Evolutionary conservation across 257 asterid genomes (phyloP).

Genomic region (Lycium ferocissimum): DNA sequence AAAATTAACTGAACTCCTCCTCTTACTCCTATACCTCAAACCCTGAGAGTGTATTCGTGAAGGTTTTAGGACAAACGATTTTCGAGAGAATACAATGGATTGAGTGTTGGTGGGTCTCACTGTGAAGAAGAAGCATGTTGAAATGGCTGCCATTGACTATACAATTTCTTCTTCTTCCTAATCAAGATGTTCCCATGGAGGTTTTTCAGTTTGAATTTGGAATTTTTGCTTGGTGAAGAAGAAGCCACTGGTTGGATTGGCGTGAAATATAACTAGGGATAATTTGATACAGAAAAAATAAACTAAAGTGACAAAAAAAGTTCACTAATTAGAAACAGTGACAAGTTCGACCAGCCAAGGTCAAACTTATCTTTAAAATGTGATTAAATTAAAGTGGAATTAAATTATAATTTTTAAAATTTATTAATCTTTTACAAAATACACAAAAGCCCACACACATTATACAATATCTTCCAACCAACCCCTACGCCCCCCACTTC

Average conservation of each 20-base stretch:
- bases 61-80: conserved; percentile 37
- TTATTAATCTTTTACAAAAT: too few species aligned
- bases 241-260: conserved; percentile 32
- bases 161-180: conserved; percentile 18
- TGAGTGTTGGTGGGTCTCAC: conserved; percentile 43
- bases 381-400: too few species aligned
- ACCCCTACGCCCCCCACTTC: too few species aligned
- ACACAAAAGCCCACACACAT: too few species aligned
- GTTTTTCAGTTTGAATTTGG: conserved; percentile 2
- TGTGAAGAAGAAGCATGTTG: conserved; percentile 58
- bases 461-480: too few species aligned
- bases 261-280: too few species aligned
- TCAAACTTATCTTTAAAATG: too few species aligned
- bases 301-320: too few species aligned
- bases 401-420: too few species aligned
- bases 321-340: too few species aligned
- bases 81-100: conserved; percentile 39
- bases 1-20: conserved; percentile 38
- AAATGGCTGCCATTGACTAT: conserved; percentile 67
- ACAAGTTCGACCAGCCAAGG: too few species aligned
- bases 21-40: conserved; percentile 30
- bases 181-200: conserved; percentile 52
- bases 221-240: conserved; percentile 48
- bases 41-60: conserved; percentile 29
- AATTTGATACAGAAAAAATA: too few species aligned